These are phyloP conservation scores for Plasmodium adleri DNA, from an alignment of 169 alveolate genomes.

Conservation along the genomic window DNA sequence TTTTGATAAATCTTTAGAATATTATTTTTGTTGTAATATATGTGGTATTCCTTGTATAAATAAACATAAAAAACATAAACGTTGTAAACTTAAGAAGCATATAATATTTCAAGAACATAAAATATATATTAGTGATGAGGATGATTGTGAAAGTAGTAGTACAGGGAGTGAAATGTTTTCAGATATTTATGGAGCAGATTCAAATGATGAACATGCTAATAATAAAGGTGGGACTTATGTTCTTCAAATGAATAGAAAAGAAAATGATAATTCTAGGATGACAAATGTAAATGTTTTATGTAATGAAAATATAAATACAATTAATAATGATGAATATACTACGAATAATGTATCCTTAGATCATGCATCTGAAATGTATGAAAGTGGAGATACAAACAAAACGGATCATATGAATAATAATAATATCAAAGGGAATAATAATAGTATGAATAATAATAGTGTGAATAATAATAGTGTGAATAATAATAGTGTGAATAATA, in stretches of 20 bases:
- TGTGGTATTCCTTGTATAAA: slow-evolving; percentile 53
- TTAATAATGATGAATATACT: background rate
- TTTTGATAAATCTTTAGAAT: slow-evolving; percentile 19
- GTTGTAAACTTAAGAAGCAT: slow-evolving; percentile 18
- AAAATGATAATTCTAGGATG: background rate
- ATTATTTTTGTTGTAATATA: slow-evolving; percentile 30
- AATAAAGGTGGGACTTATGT: background rate
- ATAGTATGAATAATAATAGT: background rate
- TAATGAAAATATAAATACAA: background rate
- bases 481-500: too few relatives aligned
- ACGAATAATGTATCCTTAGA: too few relatives aligned
- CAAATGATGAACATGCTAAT: background rate
- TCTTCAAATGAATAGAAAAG: background rate
- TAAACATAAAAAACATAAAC: slow-evolving; percentile 8
- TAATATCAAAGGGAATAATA: background rate
- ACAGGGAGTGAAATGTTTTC: slow-evolving; percentile 7
- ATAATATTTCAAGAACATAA: slow-evolving; percentile 29
- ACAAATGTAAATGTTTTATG: background rate
- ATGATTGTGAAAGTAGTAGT: slow-evolving; percentile 53
- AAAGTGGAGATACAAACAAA: background rate
- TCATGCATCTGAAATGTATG: background rate
- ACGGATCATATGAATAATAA: background rate
- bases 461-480: background rate
- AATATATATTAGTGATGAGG: slow-evolving; percentile 45
- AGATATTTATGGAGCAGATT: background rate